Percentiles rank a stretch among this genome's conserved stretches.
Evolutionary conservation across 2,329 filamentous ascomycete genomes (phyloP).

Genomic region (Pseudocercospora cruenta): DNA sequence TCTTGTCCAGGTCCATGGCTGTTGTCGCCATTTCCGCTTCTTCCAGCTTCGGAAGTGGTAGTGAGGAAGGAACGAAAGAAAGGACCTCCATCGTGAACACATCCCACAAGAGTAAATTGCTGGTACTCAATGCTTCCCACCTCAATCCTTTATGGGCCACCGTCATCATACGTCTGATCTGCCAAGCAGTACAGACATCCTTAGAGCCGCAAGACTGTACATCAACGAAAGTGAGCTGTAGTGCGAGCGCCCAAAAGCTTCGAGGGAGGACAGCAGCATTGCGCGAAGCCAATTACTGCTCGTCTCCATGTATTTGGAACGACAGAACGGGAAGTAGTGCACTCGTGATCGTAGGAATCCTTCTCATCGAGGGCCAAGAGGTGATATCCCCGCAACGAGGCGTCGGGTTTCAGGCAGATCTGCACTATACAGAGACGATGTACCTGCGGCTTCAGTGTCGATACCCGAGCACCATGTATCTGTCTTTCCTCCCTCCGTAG

Average conservation of each 20-base stretch:
- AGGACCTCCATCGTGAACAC: neutral
- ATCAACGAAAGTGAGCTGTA: neutral
- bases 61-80: neutral
- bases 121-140: neutral
- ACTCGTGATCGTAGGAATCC: neutral
- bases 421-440: neutral
- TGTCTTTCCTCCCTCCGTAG: too few relatives aligned
- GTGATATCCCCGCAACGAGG: neutral
- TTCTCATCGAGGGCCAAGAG: neutral
- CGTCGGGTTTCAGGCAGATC: neutral
- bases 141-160: neutral
- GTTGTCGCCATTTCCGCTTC: neutral
- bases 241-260: neutral
- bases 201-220: neutral
- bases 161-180: conserved; percentile 6
- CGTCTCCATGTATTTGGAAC: neutral
- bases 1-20: neutral
- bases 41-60: neutral
- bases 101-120: neutral
- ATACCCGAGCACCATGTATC: neutral
- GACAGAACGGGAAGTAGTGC: neutral
- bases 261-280: neutral
- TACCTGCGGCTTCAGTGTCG: neutral
- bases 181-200: neutral
- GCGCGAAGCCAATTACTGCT: neutral